Evolutionary conservation across 139 green algal species (phyloP), one percentile per base, ranked within the genome.

Genomic region (Dunaliella primolecta): DNA sequence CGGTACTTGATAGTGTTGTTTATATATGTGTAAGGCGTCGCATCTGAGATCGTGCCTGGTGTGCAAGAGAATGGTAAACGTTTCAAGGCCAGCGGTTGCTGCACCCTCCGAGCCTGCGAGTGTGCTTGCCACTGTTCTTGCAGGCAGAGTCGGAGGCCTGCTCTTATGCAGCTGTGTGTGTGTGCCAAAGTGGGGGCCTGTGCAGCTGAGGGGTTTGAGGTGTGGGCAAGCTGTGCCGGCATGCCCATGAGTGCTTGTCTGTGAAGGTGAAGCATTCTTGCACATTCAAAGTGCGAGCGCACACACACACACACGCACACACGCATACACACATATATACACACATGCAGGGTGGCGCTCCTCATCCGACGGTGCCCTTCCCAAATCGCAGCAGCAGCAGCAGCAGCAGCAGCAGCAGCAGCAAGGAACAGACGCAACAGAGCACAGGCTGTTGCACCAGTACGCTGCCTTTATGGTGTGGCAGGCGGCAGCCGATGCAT

Each of bases 51-150:
- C 85, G 36, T 87, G 64, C 78, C 57, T 86, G 38, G 80, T 89
- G 56, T 83, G 83, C 15, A n/a, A 71, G 82, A 35, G 72, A 75
- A n/a, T 81, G 78, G 80, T 75, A 89, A 37, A 83, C 83, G 27
- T 56, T 38, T 27, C 83, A 87, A n/a, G n/a, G n/a, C n/a, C n/a
- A n/a, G n/a, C n/a, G n/a, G n/a, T n/a, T n/a, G n/a, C n/a, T n/a
- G n/a, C n/a, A n/a, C n/a, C n/a, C n/a, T n/a, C n/a, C n/a, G n/a
- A 33, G 64, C 86, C 70, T 74, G 80, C 2, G 86, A 81, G 87
- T 86, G 84, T 81, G 87, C 88, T 79, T 84, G 87, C 27, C 87
- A 90, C 46, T 64, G 84, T 90, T 86, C 80, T 81, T 86, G 80
- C 75, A 88, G 57, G 83, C 83, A 32, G 37, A n/a, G n/a, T n/a